Evolutionary conservation across 2,329 filamentous ascomycete genomes (phyloP), one percentile per base, ranked within the genome.

Genomic region (Nemania sp.): DNA sequence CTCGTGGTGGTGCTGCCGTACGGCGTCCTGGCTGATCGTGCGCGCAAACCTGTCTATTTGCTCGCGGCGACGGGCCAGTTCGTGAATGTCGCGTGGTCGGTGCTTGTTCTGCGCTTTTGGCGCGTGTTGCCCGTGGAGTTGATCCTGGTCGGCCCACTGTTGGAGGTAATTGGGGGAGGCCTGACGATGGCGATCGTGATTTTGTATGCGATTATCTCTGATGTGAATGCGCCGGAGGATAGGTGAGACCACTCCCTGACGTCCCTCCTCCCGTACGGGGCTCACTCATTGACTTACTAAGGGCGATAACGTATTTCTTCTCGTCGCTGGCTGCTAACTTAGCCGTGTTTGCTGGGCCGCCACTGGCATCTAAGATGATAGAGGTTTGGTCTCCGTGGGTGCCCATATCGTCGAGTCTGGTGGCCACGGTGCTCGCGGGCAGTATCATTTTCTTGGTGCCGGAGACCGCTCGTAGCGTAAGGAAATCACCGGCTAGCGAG

Each of bases 221-320:
- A 61, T 29, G 35, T 51, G 27, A 55, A 55, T 38, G 56, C 51
- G 43, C 61, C 58, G 13, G 65, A 69, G 56, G 55, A 64, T 55
- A 64, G 62, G 67, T 60, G 35, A 59, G 62, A 26, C 41, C 15
- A n/a, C n/a, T n/a, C n/a, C 8, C 29, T 32, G 29, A 32, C 29
- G n/a, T 10, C 15, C 18, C 15, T n/a, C 2, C 15, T 22, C 43
- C 22, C 24, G 2, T 22, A 18, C 24, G 18, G 5, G 4, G 7
- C 29, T 49, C 4, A n/a, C 13, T 55, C 7, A 56, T 56, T 54
- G 32, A 41, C 20, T 26, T 1, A n/a, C 5, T 2, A 38, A 69
- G 71, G 59, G 54, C 66, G 26, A 62, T 59, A 38, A 69, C 51
- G 24, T 71, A 70, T 57, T 73, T 73, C 66, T 70, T 64, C 49